Base-by-base conservation (phyloP, 2,329 filamentous ascomycete genomes). In the Penicillium sp. region DNA sequence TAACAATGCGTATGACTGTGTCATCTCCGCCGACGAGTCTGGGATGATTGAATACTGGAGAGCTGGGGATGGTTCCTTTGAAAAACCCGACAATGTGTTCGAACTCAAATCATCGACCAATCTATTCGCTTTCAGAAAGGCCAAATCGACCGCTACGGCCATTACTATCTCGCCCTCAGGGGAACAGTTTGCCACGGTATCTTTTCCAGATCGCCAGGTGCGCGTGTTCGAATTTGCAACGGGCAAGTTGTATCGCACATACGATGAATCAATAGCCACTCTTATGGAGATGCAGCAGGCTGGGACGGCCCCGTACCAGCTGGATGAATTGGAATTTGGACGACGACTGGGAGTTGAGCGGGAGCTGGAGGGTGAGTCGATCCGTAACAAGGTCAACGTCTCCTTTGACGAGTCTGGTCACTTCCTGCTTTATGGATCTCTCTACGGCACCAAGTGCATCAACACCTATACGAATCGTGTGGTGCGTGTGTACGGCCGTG, bases 31-130 rank as follows among this genome's bases (percentile, higher is more conserved):
- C 0, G 96, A 99, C 64, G 87, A 93, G 65, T 85, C 86, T 53
- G 93, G 95, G 24, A 98, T 98, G 93, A 73, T 99, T 10, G 95
- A 99, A 74, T 99, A 99, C 77, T 99, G 95, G 95, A 84, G 85
- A 56, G 92, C 95, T 0, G 66, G 71, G 14, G 85, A 84, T 60
- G 87, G 85, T 2, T 87, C 81, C 39, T 97, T 91, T 72, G 91
- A 96, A 68, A 97, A 98, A 74, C 95, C 95, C 0, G 88, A 92
- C 65, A 91, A 86, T 52, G 92, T 99, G 19, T 99, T 96, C 72
- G 84, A 91, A 64, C 90, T 92, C 78, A 99, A 99, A 77, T 96
- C 91, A 71, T 88, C 90, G 1, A 99, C 95, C 3, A 95, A 90
- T 68, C 82, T 99, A 1, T 99, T 98, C 70, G 93, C 96, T 52